Evolutionary conservation across 805 yeast species (phyloP), one percentile per base, ranked within the genome.

Genomic region (Tetrapisispora nanseiensis): DNA sequence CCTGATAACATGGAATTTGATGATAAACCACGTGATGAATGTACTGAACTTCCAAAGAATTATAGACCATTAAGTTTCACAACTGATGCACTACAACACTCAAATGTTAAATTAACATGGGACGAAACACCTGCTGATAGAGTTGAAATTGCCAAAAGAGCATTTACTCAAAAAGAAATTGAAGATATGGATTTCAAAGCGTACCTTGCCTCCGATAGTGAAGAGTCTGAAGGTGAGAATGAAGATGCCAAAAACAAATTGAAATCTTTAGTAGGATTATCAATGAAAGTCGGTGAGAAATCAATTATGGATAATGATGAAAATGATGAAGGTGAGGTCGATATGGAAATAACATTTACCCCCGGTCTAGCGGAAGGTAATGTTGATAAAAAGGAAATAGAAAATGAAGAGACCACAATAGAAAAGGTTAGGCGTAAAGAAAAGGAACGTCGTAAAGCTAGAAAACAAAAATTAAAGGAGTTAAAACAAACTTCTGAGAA

Each of bases 101-200:
- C 97, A 13, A 92, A 89, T 56, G 98, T 92, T 39, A 89, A 86
- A 61, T 71, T 92, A 51, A 89, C 97, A 0, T 92, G 98, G 98
- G 98, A 92, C 63, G 97, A 90, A 66, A 94, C 97, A 0, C 97
- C 98, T 6, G 81, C 79, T 44, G 97, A 87, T 55, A 76, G 98
- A 56, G 62, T 77, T 15, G 77, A 82, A 45, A 61, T 89, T 41
- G 75, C 96, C 1, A 73, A 82, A 13, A 80, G 82, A 51, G 86
- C 87, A 6, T 90, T 92, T 61, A 78, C 86, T 38, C 92, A 84
- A 59, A 80, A 83, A 58, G 97, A 92, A 59, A 70, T 86, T 37
- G 92, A 82, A 52, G 90, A 82, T 40, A 82, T 81, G 87, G 97
- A 89, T 61, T 82, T 89, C 66, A 77, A 84, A 54, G 95, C 97